phyloP scores from a whole-genome alignment of 75 land plant species.

The Picea glauca region DNA sequence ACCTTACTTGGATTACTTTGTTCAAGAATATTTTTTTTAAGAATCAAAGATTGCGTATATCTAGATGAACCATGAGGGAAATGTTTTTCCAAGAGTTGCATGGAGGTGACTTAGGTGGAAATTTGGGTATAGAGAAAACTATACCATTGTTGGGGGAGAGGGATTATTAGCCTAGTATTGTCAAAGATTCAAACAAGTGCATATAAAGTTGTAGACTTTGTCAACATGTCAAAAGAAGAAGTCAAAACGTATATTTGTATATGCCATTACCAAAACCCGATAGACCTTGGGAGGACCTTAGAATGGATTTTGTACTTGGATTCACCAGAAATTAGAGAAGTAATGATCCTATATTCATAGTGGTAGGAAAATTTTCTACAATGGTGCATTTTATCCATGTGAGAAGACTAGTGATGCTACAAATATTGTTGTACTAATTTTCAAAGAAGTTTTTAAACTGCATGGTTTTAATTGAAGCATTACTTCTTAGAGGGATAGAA shows the following conservation, averaged over 20 bases:
- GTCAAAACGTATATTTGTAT: no score
- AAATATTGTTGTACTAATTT: no score
- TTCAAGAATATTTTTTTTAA: no score
- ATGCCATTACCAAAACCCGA: background rate
- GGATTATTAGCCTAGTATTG: background rate
- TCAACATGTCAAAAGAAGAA: no score
- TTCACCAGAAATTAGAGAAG: background rate
- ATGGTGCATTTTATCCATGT: background rate
- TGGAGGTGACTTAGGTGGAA: background rate
- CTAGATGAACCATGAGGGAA: background rate
- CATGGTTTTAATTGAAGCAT: no score
- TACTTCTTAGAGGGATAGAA: no score
- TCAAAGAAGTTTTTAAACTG: no score
- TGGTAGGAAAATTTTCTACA: background rate
- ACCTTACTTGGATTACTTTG: no score
- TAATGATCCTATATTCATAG: background rate
- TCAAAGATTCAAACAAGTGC: background rate
- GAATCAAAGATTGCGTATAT: background rate
- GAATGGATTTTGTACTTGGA: background rate
- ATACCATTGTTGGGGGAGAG: background rate
- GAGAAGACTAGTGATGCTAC: background rate
- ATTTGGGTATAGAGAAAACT: background rate
- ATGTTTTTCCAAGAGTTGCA: background rate
- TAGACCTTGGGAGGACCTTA: background rate
- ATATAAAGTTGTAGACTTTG: background rate